These are phyloP conservation scores for Blakeslea trispora DNA, from an alignment of 371 early-diverging fungal genomes.

Conservation along the genomic window DNA sequence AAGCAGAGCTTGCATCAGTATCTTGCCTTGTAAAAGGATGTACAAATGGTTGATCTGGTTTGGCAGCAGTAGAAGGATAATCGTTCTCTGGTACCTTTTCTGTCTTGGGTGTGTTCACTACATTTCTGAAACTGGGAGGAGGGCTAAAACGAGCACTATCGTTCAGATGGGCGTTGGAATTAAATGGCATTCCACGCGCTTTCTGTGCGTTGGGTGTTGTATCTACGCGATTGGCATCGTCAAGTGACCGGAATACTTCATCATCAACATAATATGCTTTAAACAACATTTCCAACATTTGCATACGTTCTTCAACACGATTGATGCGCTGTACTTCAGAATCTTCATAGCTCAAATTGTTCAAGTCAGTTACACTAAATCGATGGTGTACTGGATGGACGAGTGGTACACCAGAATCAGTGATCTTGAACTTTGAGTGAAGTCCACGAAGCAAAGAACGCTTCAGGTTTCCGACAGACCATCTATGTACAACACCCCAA, in stretches of 20 bases:
- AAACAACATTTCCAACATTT: constrained; percentile 33
- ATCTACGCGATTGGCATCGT: constrained; percentile 14
- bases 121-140: constrained; percentile 7
- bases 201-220: not conserved
- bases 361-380: constrained; percentile 37
- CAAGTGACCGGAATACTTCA: constrained; percentile 48
- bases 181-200: not conserved
- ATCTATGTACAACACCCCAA: constrained; percentile 55
- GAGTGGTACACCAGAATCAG: constrained; percentile 46
- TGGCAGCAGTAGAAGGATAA: not conserved
- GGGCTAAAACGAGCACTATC: not conserved
- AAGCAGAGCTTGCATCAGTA: constrained; percentile 21
- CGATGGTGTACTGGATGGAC: constrained; percentile 51
- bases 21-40: constrained; percentile 17
- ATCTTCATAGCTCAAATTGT: constrained; percentile 31
- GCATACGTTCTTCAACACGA: constrained; percentile 41
- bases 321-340: constrained; percentile 32
- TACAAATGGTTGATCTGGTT: not conserved
- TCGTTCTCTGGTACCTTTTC: constrained; percentile 15
- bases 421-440: constrained; percentile 41
- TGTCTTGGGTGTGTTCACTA: constrained; percentile 10
- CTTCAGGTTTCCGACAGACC: constrained; percentile 50
- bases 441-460: constrained; percentile 45
- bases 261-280: constrained; percentile 44
- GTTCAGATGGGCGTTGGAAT: not conserved